Base-by-base conservation (phyloP, 495 filamentous ascomycete genomes). In the Penicillium alfredii region DNA sequence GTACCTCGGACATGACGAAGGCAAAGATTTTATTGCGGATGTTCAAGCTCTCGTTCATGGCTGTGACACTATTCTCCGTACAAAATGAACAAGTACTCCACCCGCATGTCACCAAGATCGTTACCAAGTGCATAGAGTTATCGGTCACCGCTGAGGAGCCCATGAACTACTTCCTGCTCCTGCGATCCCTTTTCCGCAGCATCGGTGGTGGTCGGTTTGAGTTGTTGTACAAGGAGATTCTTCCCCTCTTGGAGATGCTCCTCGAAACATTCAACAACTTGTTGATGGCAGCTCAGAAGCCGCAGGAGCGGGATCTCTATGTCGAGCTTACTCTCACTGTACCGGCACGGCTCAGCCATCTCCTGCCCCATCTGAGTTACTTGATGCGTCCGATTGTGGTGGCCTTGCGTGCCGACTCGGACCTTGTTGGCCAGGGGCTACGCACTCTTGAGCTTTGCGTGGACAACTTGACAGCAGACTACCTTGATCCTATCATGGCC, bases 11-110 rank as follows among this genome's bases (percentile, higher is more conserved):
- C 56, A 82, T 86, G 31, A 85, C 83, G 39, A 89, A 86, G 60
- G 88, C 90, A 0, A 88, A 88, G 31, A 92, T 97, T 35, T 68
- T 99, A 7, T 70, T 99, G 10, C 79, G 93, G 28, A 80, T 99
- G 33, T 99, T 99, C 72, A 99, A 99, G 64, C 71, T 99, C 28
- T 94, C 88, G 4, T 99, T 99, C 66, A 99, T 99, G 93, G 93
- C 93, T 1, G 93, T 99, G 17, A 97, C 93, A 0, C 64, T 99
- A 7, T 99, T 99, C 56, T 88, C 87, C 0, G 71, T 75, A 7
- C 88, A 95, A 56, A 99, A 99, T 51, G 93, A 99, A 56, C 84
- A 86, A 52, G 89, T 99, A 2, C 69, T 99, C 10, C 73, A 96
- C 26, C 93, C 93, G 0, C 93, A 97, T 60, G 92, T 99, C 28